phyloP scores from a whole-genome alignment of 345 rosid genomes.

The Mallotus nudiflorus region DNA sequence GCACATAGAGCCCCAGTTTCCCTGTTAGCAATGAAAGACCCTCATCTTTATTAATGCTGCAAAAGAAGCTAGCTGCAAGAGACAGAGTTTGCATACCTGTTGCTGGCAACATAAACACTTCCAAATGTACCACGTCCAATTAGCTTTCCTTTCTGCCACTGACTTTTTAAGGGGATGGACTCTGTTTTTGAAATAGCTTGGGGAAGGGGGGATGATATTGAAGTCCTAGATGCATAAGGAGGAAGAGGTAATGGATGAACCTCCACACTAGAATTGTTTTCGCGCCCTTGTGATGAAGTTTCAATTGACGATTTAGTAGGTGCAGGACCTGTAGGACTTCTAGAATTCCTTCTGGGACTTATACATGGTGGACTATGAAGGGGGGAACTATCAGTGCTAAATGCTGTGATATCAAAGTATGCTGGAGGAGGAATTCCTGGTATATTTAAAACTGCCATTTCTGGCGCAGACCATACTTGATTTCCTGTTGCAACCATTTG shows the following conservation, averaged over 20 bases:
- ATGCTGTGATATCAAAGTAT: constrained; percentile 42
- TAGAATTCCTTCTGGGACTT: constrained; percentile 48
- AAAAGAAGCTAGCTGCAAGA: constrained; percentile 15
- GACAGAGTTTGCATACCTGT: constrained; percentile 47
- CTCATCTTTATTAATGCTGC: constrained; percentile 23
- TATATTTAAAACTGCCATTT: constrained; percentile 54
- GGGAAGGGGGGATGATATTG: constrained; percentile 39
- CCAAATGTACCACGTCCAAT: constrained; percentile 99
- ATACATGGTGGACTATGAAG: constrained; percentile 62
- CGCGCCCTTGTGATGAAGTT: constrained; percentile 38
- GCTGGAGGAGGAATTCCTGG: constrained; percentile 64
- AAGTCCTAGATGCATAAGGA: constrained; percentile 61
- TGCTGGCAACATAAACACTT: constrained; percentile 90
- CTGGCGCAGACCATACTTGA: constrained; percentile 85
- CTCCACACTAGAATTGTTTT: constrained; percentile 34
- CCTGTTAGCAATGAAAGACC: constrained; percentile 40
- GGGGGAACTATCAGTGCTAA: constrained; percentile 67
- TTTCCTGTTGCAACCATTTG: constrained; percentile 44
- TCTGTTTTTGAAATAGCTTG: constrained; percentile 51
- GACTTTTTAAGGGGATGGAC: constrained; percentile 46
- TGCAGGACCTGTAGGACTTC: constrained; percentile 51
- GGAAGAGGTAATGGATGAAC: constrained; percentile 94
- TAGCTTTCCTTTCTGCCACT: constrained; percentile 94
- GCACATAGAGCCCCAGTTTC: constrained; percentile 97
- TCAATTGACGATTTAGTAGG: constrained; percentile 53